These are phyloP conservation scores for Phytopythium sindhum DNA, from an alignment of 352 stramenopile genomes.

Conservation along the genomic window DNA sequence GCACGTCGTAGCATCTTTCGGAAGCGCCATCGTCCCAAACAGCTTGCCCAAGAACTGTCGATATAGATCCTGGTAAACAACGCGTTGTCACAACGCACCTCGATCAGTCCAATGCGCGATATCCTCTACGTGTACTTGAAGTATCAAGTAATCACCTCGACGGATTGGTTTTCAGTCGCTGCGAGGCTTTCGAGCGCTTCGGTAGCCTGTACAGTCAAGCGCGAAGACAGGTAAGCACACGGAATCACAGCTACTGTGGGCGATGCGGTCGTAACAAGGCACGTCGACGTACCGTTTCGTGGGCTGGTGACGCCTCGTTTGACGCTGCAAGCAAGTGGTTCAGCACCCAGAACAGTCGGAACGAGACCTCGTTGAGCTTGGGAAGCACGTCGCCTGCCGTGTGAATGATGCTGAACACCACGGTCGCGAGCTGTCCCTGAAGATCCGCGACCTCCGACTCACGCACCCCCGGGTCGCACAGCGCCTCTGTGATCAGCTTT, in stretches of 20 bases:
- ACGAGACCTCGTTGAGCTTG: constrained; percentile 44
- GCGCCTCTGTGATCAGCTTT: constrained; percentile 56
- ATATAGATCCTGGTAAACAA: constrained; percentile 47
- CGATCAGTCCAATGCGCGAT: background rate
- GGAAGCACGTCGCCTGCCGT: constrained; percentile 39
- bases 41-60: constrained; percentile 46
- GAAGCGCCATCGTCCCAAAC: constrained; percentile 48
- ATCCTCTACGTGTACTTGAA: background rate
- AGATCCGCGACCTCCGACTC: constrained; percentile 71
- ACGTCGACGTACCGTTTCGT: constrained; percentile 39
- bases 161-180: constrained; percentile 17
- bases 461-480: constrained; percentile 65
- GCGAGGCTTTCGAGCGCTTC: constrained; percentile 33
- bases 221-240: background rate
- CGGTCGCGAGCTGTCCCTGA: constrained; percentile 61
- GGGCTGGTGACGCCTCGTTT: constrained; percentile 40
- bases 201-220: constrained; percentile 29
- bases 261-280: background rate
- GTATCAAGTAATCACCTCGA: constrained; percentile 35
- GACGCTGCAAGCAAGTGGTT: constrained; percentile 67
- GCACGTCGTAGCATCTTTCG: constrained; percentile 21
- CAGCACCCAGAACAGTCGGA: constrained; percentile 81
- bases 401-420: constrained; percentile 60
- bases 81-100: background rate
- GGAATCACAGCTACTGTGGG: background rate